Evolutionary conservation across 371 early-diverging fungal species (phyloP).

Genomic region (Syncephalastrum racemosum): DNA sequence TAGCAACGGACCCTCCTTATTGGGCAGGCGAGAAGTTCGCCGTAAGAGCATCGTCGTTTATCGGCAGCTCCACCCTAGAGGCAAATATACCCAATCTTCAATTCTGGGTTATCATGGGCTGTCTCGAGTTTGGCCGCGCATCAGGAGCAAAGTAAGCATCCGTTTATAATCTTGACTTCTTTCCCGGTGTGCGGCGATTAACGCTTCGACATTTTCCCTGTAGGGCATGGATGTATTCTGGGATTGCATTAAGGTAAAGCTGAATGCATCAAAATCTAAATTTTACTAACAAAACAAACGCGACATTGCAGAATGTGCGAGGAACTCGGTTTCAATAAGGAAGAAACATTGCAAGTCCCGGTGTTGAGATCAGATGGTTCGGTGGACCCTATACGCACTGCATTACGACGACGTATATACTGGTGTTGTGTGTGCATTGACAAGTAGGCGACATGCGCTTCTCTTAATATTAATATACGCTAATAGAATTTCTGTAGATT

Average conservation of each 20-base stretch:
- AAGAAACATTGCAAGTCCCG: slow-evolving; percentile 36
- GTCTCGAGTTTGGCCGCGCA: slow-evolving; percentile 62
- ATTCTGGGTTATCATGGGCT: slow-evolving; percentile 57
- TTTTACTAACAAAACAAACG: too few relatives aligned
- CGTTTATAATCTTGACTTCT: neutral
- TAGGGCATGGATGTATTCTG: slow-evolving; percentile 65
- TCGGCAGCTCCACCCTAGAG: slow-evolving; percentile 43
- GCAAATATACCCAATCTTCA: slow-evolving; percentile 58
- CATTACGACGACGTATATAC: slow-evolving; percentile 55
- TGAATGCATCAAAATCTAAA: neutral
- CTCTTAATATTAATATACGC: neutral
- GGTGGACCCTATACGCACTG: slow-evolving; percentile 48
- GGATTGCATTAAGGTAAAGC: slow-evolving; percentile 51
- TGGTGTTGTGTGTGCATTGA: slow-evolving; percentile 56
- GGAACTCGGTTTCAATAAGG: slow-evolving; percentile 56
- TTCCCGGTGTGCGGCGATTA: neutral
- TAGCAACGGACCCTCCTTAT: slow-evolving; percentile 46
- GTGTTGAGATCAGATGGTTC: slow-evolving; percentile 29
- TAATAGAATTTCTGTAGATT: slow-evolving; percentile 17
- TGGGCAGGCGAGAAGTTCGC: slow-evolving; percentile 48
- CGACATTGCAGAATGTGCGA: slow-evolving; percentile 41
- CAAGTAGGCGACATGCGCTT: slow-evolving; percentile 26
- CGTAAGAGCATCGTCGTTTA: slow-evolving; percentile 34
- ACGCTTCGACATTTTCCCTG: neutral
- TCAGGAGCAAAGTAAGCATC: slow-evolving; percentile 48